Conservation (phyloP, 225 moss, liverwort and hornwort species). For the Physcomitrellopsis africana region DNA sequence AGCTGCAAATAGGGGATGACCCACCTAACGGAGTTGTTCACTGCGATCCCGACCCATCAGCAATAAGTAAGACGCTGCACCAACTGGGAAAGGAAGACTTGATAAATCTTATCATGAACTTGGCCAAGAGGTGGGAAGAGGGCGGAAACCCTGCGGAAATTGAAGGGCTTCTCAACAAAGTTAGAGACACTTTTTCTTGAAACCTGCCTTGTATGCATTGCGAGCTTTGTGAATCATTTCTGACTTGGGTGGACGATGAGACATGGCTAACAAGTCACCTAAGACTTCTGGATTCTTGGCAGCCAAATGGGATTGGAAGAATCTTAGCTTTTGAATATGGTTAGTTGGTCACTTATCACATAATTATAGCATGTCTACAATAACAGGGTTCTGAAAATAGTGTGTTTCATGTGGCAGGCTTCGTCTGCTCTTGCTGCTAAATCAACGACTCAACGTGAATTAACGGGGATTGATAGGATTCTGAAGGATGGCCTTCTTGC, state of each 20-base stretch:
- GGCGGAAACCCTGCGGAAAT: slow-evolving; percentile 34
- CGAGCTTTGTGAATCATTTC: neutral
- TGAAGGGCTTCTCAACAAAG: slow-evolving; percentile 41
- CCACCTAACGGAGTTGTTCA: slow-evolving; percentile 22
- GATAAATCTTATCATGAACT: slow-evolving; percentile 37
- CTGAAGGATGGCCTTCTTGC: slow-evolving; percentile 84
- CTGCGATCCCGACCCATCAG: slow-evolving; percentile 21
- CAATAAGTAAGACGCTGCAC: slow-evolving; percentile 37
- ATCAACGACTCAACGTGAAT: slow-evolving; percentile 26
- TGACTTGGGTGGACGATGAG: slow-evolving; percentile 2
- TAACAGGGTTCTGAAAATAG: neutral
- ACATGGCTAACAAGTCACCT: neutral
- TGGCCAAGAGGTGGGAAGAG: slow-evolving; percentile 46
- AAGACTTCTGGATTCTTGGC: neutral
- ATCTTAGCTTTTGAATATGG: neutral
- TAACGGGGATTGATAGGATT: slow-evolving; percentile 75
- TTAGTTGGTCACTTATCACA: neutral
- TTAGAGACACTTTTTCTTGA: slow-evolving; percentile 20
- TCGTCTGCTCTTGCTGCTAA: slow-evolving; percentile 11
- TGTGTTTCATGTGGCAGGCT: slow-evolving; percentile 32
- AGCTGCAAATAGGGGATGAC: slow-evolving; percentile 43
- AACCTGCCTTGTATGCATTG: neutral
- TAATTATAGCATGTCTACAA: neutral
- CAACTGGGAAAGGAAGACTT: slow-evolving; percentile 47
- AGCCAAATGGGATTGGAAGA: neutral